These are phyloP conservation scores for Monilinia fructicola DNA, from an alignment of 2,329 filamentous ascomycete species.

Conservation along the genomic window DNA sequence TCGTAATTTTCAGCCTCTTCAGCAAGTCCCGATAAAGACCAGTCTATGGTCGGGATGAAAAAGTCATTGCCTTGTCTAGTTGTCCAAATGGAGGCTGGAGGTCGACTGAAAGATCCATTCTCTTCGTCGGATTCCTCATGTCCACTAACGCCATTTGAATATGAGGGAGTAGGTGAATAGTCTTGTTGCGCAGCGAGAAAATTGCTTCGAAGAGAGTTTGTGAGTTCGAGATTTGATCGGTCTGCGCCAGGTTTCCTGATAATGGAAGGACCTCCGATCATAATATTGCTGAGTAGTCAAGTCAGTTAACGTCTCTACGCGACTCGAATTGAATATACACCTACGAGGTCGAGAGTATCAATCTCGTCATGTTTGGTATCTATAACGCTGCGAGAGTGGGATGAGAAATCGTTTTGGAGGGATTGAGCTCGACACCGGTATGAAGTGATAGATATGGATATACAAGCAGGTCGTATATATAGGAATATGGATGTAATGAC, in stretches of 20 bases:
- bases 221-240: constrained; percentile 91
- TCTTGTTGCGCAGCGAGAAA: constrained; percentile 72
- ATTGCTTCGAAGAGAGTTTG: constrained; percentile 82
- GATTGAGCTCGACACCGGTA: neutral
- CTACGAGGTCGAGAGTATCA: constrained; percentile 84
- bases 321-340: constrained; percentile 40
- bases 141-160: constrained; percentile 42
- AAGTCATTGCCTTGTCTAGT: constrained; percentile 58
- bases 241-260: constrained; percentile 74
- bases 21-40: constrained; percentile 65
- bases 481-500: neutral
- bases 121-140: constrained; percentile 39
- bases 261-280: constrained; percentile 80
- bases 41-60: constrained; percentile 77
- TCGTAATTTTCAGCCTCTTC: constrained; percentile 88
- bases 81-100: constrained; percentile 61
- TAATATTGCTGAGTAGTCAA: constrained; percentile 42
- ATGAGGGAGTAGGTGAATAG: constrained; percentile 45
- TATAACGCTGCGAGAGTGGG: constrained; percentile 9
- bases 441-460: too few relatives aligned
- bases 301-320: constrained; percentile 25
- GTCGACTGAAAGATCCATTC: constrained; percentile 33
- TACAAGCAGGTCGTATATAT: too few relatives aligned
- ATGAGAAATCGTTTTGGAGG: neutral
- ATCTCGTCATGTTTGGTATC: constrained; percentile 62